Conservation (phyloP, 2,329 filamentous ascomycete genomes). For the Ascochyta pisi region DNA sequence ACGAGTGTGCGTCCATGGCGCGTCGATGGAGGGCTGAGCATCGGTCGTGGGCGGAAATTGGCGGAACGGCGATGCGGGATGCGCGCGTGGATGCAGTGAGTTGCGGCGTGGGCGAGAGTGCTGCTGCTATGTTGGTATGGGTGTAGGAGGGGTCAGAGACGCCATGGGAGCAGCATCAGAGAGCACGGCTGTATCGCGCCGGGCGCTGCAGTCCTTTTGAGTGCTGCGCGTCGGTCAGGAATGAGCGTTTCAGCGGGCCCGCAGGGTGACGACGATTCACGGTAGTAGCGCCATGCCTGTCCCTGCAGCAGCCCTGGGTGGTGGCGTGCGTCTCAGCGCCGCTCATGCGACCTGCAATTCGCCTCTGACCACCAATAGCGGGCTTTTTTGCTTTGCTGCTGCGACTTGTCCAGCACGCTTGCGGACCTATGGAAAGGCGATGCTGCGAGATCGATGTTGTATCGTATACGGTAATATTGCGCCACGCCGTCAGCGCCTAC, state of each 20-base stretch:
- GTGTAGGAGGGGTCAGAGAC: not conserved
- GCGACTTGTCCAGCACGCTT: not conserved
- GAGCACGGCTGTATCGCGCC: not conserved
- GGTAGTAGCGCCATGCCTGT: constrained; percentile 13
- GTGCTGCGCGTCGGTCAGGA: constrained; percentile 16
- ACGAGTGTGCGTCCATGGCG: constrained; percentile 11
- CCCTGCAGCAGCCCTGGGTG: constrained; percentile 15
- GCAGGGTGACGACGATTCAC: constrained; percentile 19
- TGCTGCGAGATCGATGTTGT: constrained; percentile 13
- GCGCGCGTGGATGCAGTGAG: not conserved
- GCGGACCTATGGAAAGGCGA: not conserved
- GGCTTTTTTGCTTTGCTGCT: not conserved
- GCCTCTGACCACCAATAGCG: not conserved
- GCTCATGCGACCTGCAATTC: constrained; percentile 14
- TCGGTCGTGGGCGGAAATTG: constrained; percentile 15
- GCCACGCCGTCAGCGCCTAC: constrained; percentile 5
- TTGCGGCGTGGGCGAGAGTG: constrained; percentile 1
- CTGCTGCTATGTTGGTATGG: constrained; percentile 8
- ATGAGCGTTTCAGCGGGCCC: constrained; percentile 20
- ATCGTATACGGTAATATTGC: not conserved
- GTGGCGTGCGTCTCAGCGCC: constrained; percentile 14
- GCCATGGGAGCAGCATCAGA: constrained; percentile 14
- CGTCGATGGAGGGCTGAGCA: constrained; percentile 5
- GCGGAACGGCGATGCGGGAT: constrained; percentile 5
- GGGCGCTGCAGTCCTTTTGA: constrained; percentile 14